Evolutionary conservation across 2,329 filamentous ascomycete genomes (phyloP), one percentile per base, ranked within the genome.

Genomic region (Myriosclerotinia scirpicola): DNA sequence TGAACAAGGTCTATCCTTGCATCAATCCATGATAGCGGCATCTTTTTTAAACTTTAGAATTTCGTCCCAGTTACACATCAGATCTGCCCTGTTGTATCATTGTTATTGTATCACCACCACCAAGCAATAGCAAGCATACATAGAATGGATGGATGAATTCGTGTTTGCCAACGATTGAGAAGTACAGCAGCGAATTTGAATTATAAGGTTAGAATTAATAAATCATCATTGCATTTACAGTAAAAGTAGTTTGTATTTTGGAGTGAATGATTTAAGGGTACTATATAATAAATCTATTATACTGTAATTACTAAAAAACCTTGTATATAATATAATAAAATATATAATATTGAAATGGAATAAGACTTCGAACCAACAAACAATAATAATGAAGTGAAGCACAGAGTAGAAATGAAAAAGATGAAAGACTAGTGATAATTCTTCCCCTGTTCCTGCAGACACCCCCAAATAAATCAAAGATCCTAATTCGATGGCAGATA

Each of bases 401-500:
- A 26, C 26, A 26, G 26, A 44, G 11, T 17, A 20, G 42, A 15
- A 3, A 46, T 6, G 42, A 6, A 17, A 20, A 54, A 54, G 14
- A 54, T 36, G 20, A 22, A 22, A 36, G 15, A 7, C 2, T 7
- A 14, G 26, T 40, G 9, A 11, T 26, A 4, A 2, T n/a, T 8
- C 26, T 17, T 17, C 30, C 58, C 58, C 58, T 60, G 58, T 60
- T 60, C 58, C 58, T 60, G 58, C 58, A 60, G 58, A 60, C 30
- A 60, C 30, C 0, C 42, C 12, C 15, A 26, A 50, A 36, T 38
- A 5, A 36, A 22, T 12, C 12, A 36, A 26, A 38, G 58, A 50
- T 50, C 34, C 44, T 50, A 2, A 60, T 60, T 60, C 58, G 58
- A 38, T 50, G 44, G 30, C 30, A 60, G 44, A 60, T 50, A 50